Evolutionary conservation across 306 rosid genomes (phyloP).

Genomic region (Prosopis cineraria): DNA sequence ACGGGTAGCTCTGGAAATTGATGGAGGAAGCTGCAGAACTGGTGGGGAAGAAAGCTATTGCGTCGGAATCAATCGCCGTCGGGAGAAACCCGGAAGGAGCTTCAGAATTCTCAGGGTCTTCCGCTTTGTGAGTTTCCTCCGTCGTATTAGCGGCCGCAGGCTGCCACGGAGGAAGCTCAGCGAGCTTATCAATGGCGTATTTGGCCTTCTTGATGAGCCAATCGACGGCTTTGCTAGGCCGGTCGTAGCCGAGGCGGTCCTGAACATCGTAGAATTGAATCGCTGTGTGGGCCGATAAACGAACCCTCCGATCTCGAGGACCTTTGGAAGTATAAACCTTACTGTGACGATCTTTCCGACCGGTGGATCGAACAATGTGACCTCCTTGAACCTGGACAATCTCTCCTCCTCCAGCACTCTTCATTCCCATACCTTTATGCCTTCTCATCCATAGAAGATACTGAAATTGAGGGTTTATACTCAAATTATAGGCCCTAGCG

Average conservation of each 20-base stretch:
- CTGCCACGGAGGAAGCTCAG: constrained; percentile 70
- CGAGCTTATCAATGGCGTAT: constrained; percentile 71
- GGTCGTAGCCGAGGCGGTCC: constrained; percentile 81
- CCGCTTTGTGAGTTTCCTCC: constrained; percentile 13
- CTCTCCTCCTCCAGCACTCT: constrained; percentile 58
- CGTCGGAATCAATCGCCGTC: constrained; percentile 35
- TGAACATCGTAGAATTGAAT: constrained; percentile 89
- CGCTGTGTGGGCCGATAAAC: constrained; percentile 84
- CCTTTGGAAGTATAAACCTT: constrained; percentile 81
- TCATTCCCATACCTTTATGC: constrained; percentile 47
- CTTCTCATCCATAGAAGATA: not conserved
- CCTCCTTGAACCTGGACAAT: constrained; percentile 84
- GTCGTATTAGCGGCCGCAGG: constrained; percentile 22
- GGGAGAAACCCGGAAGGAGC: constrained; percentile 41
- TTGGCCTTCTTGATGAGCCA: constrained; percentile 89
- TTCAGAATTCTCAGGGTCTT: constrained; percentile 30
- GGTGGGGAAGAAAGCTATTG: constrained; percentile 58
- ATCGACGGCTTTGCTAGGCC: constrained; percentile 87
- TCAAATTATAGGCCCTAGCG: not conserved
- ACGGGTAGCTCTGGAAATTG: constrained; percentile 57
- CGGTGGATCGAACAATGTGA: constrained; percentile 74
- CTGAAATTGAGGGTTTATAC: not conserved
- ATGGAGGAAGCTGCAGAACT: constrained; percentile 50
- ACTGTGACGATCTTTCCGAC: constrained; percentile 78
- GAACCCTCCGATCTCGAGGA: constrained; percentile 71